A percentile compares a stretch with the other conserved stretches of the same genome.
Conservation (phyloP, 495 filamentous ascomycete species). For the Neurospora sp. region DNA sequence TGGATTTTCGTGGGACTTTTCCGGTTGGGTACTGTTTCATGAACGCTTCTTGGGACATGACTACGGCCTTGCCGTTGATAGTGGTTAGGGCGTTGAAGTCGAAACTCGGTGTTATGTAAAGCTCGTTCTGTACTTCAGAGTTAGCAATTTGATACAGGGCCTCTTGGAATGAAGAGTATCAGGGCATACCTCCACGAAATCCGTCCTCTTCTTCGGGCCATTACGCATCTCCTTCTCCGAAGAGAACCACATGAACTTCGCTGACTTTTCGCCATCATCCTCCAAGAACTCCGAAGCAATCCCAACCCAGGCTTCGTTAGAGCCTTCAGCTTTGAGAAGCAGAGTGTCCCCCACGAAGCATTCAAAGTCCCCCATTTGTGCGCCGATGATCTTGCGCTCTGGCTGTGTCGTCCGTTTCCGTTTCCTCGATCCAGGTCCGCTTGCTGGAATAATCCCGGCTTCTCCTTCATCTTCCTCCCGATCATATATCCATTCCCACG, state of each 20-base stretch:
- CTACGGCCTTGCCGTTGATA: conserved; percentile 76
- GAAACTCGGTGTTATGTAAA: conserved; percentile 78
- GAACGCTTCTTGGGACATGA: conserved; percentile 66
- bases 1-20: conserved; percentile 58
- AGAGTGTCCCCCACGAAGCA: conserved; percentile 74
- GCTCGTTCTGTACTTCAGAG: conserved; percentile 52
- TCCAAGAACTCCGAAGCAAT: conserved; percentile 72
- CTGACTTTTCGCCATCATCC: conserved; percentile 54
- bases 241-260: conserved; percentile 83
- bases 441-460: conserved; percentile 11
- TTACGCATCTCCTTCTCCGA: conserved; percentile 79
- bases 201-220: conserved; percentile 69
- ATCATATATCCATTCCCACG: conserved; percentile 89
- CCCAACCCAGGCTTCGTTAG: conserved; percentile 80
- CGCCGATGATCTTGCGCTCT: conserved; percentile 55
- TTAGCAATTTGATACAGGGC: conserved; percentile 1
- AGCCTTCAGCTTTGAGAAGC: conserved; percentile 70
- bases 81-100: conserved; percentile 80
- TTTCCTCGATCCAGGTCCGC: conserved; percentile 18
- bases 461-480: conserved; percentile 9
- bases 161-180: neutral
- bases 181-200: conserved; percentile 54
- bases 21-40: conserved; percentile 61
- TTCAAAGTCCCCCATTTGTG: conserved; percentile 75
- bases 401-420: conserved; percentile 23